Evolutionary conservation across 148 eudicot species (phyloP).

Genomic region (Amaranthus hypochondriacus): DNA sequence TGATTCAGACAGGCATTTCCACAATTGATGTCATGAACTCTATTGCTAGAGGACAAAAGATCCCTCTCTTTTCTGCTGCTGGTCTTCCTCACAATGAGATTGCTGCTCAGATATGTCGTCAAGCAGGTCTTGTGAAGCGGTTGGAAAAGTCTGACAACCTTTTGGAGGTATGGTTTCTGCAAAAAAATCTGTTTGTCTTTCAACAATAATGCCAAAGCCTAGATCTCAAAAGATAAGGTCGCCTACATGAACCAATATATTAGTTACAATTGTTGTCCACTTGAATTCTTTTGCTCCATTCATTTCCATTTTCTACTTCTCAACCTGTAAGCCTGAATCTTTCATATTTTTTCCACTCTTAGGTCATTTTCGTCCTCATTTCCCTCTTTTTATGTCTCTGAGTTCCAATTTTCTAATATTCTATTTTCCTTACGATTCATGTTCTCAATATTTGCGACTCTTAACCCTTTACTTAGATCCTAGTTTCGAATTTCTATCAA

Average conservation of each 20-base stretch:
- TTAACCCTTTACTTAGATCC: too few relatives aligned
- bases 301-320: background rate
- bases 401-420: too few relatives aligned
- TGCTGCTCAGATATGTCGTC: slow-evolving; percentile 98
- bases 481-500: too few relatives aligned
- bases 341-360: background rate
- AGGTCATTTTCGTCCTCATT: too few relatives aligned
- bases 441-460: too few relatives aligned
- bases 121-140: slow-evolving; percentile 96
- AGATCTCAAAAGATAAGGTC: too few relatives aligned
- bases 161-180: slow-evolving; percentile 59
- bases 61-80: slow-evolving; percentile 97
- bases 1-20: slow-evolving; percentile 97
- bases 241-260: too few relatives aligned
- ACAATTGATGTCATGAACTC: slow-evolving; percentile 99
- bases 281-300: too few relatives aligned
- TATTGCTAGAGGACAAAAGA: slow-evolving; percentile 98
- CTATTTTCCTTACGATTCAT: too few relatives aligned
- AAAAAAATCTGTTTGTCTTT: background rate
- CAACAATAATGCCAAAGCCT: background rate
- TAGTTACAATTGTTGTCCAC: too few relatives aligned
- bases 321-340: background rate
- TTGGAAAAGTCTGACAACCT: slow-evolving; percentile 77
- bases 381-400: background rate
- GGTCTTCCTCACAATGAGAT: slow-evolving; percentile 99